Base-by-base conservation (phyloP, 208 protist genomes). In the Acanthamoeba lenticulata region DNA sequence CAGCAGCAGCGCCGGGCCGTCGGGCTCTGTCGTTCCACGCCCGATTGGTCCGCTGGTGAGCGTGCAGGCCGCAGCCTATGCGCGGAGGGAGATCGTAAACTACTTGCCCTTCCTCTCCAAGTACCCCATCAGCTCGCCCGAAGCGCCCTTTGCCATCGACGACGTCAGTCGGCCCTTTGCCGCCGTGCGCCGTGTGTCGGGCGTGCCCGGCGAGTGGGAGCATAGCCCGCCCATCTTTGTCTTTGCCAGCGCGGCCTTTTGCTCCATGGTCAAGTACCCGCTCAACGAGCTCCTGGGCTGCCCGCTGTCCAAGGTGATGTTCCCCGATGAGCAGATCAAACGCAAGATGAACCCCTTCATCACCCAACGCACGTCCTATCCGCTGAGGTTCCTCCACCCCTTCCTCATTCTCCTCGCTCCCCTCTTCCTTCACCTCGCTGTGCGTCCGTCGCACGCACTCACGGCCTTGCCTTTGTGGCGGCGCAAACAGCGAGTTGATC, bases 41-140 rank as follows among this genome's bases (percentile, higher is more conserved):
- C n/a, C 17, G 55, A 65, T 65, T 65, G 55, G 55, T 65, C 24
- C 55, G 55, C 55, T 65, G n/a, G n/a, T n/a, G n/a, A n/a, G n/a
- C n/a, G n/a, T n/a, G n/a, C n/a, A n/a, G n/a, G 2, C 52, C 52
- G 19, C 52, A 21, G 52, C 52, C 52, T 74, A 74, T 29, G 24
- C 38, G 29, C 45, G 83, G 13, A 90, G 55, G 24, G 83, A 90
- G 49, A 90, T 90, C 42, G 6, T 90, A 6, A 67, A 57, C 55
- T 90, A 69, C 55, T 47, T 90, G 32, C 83, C 83, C 49, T 90
- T 90, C 83, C 83, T 90, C 47, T 60, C 55, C 45, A 67, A 65
- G 36, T 90, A 90, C n/a, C 52, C 45, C 24, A 67, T 90, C 52
- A 17, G 9, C 55, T 32, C n/a, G 29, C 52, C 27, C 47, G 45